Evolutionary conservation across 345 rosid genomes (phyloP), one percentile per base, ranked within the genome.

Genomic region (Kandelia obovata): DNA sequence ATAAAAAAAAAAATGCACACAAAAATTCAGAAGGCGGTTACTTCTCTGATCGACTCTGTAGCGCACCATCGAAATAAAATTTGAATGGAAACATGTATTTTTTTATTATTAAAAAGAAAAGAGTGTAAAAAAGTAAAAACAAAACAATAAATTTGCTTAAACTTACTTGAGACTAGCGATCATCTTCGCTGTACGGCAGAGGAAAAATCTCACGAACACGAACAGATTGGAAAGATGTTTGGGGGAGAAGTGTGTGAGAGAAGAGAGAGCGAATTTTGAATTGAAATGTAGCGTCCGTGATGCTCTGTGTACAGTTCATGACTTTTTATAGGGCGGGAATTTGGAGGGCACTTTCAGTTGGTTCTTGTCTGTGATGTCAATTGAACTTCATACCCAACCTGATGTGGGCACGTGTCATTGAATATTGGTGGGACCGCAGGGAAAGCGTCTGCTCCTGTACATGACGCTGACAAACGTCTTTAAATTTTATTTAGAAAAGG

Each of bases 121-220:
- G 13, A 43, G 49, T 2, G 49, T 3, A 13, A 11, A 43, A 43
- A 3, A 3, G 13, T 2, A 13, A 43, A 43, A 43, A 43, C 4
- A 15, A 53, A 57, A 4, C 35, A 11, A 31, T 60, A 15, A 67
- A 70, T 61, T 8, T 37, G 25, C 35, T 16, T 68, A 53, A 46
- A 75, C 86, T 83, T 76, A 90, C 98, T 85, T 92, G 68, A 90
- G 89, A 73, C 90, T 66, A 55, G 91, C 83, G 25, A 87, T 79
- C 96, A 90, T 90, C 79, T 77, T 86, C 58, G 78, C 43, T 65
- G 17, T 46, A 35, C 32, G 5, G 75, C 5, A 11, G 59, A 73
- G 37, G 31, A 66, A 61, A 61, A 61, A 61, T 46, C 53, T 61
- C 71, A 28, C 25, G 31, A 5, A 4, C 7, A 31, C 30, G 30